Base-by-base conservation (phyloP, 2,329 filamentous ascomycete species). In the Aspergillus alliaceus region DNA sequence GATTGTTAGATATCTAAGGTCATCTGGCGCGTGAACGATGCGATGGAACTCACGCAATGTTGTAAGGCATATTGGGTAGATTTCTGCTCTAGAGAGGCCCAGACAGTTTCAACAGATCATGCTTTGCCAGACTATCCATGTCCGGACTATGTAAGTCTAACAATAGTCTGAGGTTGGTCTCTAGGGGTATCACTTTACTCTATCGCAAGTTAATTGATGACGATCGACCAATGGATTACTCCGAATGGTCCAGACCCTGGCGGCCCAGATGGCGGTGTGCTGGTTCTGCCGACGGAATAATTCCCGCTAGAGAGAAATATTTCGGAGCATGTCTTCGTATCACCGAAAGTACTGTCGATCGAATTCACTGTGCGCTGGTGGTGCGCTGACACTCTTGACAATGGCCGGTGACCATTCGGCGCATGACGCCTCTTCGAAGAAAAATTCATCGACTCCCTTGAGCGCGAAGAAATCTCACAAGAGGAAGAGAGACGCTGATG, bases 31-130 rank as follows among this genome's bases (percentile, higher is more conserved):
- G n/a, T n/a, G 4, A 42, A n/a, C 22, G 48, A 46, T n/a, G 51
- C 24, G 46, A 59, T 20, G 51, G 22, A 37, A 74, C 84, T 67
- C 75, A 86, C 84, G 86, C 86, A 71, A 89, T 89, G 67, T 88
- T 88, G 80, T 89, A 89, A 53, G 85, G 81, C 86, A 89, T 89
- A 24, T 66, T 73, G 64, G 57, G 69, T 67, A 61, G 51, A 53
- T 2, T 35, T 44, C 58, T 66, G 63, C 53, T 51, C 52, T 50
- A 58, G 55, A 58, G 55, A 61, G 59, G 50, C 49, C 54, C 52
- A 63, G 52, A 55, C 12, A 54, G 40, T 27, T 25, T 48, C n/a
- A 44, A 57, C 40, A 24, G 48, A 18, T 25, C 49, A 22, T 39
- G 9, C 1, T 12, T n/a, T 24, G 1, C 49, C 15, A 59, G 42